Evolutionary conservation across 805 yeast genomes (phyloP).

Genomic region (Sugiyamaella qingdaonensis): DNA sequence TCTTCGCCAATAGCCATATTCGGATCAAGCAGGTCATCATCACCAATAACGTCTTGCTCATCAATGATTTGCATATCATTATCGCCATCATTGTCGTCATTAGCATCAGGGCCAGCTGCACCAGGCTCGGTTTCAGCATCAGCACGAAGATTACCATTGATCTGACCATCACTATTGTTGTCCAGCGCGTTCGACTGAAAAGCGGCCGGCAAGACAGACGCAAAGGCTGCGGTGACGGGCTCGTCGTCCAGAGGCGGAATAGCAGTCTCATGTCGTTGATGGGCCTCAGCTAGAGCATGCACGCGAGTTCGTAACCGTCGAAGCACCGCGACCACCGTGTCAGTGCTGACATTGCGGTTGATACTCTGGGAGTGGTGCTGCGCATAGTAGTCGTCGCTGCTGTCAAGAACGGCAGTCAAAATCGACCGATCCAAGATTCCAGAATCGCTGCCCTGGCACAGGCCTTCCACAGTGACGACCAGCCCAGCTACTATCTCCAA

Average conservation of each 20-base stretch:
- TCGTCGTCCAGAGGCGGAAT: neutral
- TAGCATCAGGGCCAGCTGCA: neutral
- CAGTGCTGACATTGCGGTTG: neutral
- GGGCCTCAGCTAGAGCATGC: neutral
- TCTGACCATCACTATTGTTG: neutral
- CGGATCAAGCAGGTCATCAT: conserved; percentile 1
- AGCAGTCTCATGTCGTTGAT: neutral
- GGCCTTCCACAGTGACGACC: conserved; percentile 12
- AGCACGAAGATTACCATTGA: neutral
- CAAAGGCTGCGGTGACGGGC: neutral
- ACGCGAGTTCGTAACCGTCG: neutral
- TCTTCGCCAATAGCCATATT: conserved; percentile 1
- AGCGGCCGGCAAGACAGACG: neutral
- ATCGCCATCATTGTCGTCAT: neutral
- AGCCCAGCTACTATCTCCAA: conserved; percentile 23
- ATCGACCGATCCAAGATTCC: conserved; percentile 3
- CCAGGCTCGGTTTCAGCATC: neutral
- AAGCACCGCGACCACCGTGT: neutral
- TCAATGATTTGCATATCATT: neutral
- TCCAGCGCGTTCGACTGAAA: neutral
- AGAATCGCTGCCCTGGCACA: neutral
- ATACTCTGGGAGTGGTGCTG: neutral
- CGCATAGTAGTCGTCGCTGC: neutral
- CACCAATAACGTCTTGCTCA: neutral
- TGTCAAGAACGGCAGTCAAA: neutral